phyloP scores from a whole-genome alignment of 768 basidiomycete species.

The Kondoa malvinella region DNA sequence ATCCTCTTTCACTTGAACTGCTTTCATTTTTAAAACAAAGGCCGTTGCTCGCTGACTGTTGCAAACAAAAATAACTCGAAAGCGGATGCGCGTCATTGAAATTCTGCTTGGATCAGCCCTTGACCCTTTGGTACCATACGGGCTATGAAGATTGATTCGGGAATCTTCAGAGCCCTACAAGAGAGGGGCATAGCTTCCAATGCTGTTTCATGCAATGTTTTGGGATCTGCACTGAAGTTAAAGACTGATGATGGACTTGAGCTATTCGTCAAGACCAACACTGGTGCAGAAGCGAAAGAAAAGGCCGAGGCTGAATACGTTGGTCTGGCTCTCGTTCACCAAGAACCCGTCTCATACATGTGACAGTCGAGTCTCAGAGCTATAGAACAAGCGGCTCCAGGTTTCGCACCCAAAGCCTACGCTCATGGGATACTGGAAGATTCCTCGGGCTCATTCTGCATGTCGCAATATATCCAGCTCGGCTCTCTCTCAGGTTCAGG shows the following conservation, averaged over 20 bases:
- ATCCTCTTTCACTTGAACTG: slow-evolving; percentile 18
- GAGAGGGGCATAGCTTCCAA: too few species aligned
- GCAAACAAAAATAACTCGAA: too few species aligned
- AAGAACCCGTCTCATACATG: neutral
- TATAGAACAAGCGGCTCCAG: neutral
- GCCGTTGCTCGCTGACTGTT: too few species aligned
- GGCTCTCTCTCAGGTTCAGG: neutral
- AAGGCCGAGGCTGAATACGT: neutral
- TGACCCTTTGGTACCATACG: too few species aligned
- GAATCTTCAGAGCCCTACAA: too few species aligned
- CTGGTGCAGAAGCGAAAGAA: neutral
- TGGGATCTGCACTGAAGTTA: neutral
- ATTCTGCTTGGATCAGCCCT: too few species aligned
- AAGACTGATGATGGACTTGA: neutral
- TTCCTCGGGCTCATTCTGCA: neutral
- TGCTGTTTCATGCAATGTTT: too few species aligned
- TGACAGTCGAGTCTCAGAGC: neutral
- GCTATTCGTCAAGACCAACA: neutral
- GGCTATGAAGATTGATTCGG: too few species aligned
- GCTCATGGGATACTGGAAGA: neutral
- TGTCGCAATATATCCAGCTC: neutral
- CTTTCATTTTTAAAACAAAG: slow-evolving; percentile 9
- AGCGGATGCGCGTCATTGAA: too few species aligned
- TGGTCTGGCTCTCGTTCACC: neutral
- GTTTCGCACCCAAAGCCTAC: neutral